phyloP scores from a whole-genome alignment of 257 asterid genomes.

The Ligustrum vulgare region DNA sequence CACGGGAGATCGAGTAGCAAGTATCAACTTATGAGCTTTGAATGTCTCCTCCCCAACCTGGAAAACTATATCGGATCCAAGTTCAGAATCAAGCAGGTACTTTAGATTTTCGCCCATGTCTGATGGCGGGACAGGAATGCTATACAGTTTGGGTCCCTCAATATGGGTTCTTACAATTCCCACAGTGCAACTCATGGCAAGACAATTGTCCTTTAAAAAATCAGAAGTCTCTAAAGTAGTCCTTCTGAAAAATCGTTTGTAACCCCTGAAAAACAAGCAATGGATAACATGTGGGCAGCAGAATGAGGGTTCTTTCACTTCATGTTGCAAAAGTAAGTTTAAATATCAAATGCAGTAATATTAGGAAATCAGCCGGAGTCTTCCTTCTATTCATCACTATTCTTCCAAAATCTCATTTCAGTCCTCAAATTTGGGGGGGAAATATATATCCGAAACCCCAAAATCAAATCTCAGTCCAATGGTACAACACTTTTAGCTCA shows the following conservation, averaged over 20 bases:
- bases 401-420: neutral
- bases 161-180: slow-evolving; percentile 93
- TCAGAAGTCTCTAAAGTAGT: slow-evolving; percentile 81
- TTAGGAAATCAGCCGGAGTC: slow-evolving; percentile 22
- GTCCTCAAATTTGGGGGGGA: slow-evolving; percentile 23
- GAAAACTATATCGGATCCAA: slow-evolving; percentile 70
- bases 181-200: slow-evolving; percentile 84
- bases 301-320: neutral
- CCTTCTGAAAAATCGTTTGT: slow-evolving; percentile 85
- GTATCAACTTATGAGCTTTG: slow-evolving; percentile 84
- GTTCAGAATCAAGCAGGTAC: slow-evolving; percentile 62
- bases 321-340: neutral
- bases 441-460: slow-evolving; percentile 62
- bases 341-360: slow-evolving; percentile 57
- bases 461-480: slow-evolving; percentile 47
- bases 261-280: slow-evolving; percentile 78
- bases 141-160: slow-evolving; percentile 66
- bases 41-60: slow-evolving; percentile 76
- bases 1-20: slow-evolving; percentile 96
- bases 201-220: slow-evolving; percentile 83
- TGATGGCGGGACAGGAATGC: slow-evolving; percentile 68
- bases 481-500: too few relatives aligned
- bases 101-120: slow-evolving; percentile 81
- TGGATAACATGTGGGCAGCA: slow-evolving; percentile 4
- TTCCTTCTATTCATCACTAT: neutral